These are phyloP conservation scores for Silybum marianum DNA, from an alignment of 129 eudicot species.

Conservation along the genomic window DNA sequence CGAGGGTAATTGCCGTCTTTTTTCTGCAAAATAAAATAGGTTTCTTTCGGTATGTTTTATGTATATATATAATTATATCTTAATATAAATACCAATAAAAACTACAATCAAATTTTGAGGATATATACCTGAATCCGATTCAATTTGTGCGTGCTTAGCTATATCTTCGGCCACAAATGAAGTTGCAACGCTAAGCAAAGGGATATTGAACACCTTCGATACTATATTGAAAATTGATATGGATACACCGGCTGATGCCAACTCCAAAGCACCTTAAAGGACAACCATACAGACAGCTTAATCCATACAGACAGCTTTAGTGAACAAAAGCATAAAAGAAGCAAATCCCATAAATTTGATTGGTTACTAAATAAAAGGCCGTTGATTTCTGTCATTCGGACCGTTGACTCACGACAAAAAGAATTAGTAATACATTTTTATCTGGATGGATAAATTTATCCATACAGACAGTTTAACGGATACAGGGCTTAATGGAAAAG, in stretches of 20 bases:
- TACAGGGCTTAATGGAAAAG: background rate
- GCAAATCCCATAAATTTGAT: background rate
- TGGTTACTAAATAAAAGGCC: background rate
- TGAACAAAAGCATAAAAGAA: background rate
- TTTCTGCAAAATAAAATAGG: conserved; percentile 39
- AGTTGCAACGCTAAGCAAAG: conserved; percentile 75
- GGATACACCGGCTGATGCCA: conserved; percentile 80
- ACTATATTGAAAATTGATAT: conserved; percentile 71
- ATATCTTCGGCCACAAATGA: conserved; percentile 83
- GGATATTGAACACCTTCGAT: conserved; percentile 78
- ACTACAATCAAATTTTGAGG: background rate
- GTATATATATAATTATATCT: background rate
- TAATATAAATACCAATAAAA: background rate
- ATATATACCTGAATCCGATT: conserved; percentile 45
- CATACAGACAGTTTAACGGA: background rate
- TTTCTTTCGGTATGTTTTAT: background rate
- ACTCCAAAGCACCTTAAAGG: conserved; percentile 59
- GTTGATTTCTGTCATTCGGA: background rate
- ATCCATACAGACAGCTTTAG: background rate
- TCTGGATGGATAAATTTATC: background rate
- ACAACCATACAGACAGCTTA: background rate
- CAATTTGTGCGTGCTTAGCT: conserved; percentile 42
- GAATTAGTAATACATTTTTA: background rate
- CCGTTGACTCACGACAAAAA: background rate
- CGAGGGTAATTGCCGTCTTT: conserved; percentile 56